A percentile compares a stretch with the other conserved stretches of the same genome.
These are phyloP conservation scores for Albugo laibachii DNA, from an alignment of 352 stramenopile species.

Conservation along the genomic window DNA sequence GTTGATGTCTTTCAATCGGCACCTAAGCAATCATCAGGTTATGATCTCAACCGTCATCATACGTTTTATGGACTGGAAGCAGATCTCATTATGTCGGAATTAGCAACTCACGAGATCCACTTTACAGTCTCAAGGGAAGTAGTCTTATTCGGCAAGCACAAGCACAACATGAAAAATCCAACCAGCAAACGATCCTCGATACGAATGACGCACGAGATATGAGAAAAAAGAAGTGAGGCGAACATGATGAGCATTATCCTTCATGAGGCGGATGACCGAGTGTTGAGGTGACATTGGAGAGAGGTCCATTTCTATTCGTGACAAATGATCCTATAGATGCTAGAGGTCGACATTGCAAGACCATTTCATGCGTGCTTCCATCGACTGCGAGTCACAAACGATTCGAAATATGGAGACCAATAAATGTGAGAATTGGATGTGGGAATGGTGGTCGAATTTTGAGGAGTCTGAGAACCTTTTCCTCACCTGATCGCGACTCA, in stretches of 20 bases:
- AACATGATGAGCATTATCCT: conserved; percentile 77
- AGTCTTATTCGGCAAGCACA: too few species aligned
- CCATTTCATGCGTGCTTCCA: conserved; percentile 55
- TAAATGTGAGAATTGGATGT: conserved; percentile 34
- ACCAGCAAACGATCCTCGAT: too few species aligned
- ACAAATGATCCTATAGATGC: conserved; percentile 72
- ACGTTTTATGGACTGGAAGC: conserved; percentile 98
- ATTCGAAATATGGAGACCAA: conserved; percentile 52
- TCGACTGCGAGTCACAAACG: conserved; percentile 24
- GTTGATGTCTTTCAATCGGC: conserved; percentile 95
- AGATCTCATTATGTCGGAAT: conserved; percentile 98
- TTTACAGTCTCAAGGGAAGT: conserved; percentile 98
- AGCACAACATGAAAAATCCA: too few species aligned
- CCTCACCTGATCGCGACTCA: conserved; percentile 23
- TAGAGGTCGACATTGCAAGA: conserved; percentile 68
- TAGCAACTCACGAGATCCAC: conserved; percentile 97
- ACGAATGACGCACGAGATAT: conserved; percentile 34
- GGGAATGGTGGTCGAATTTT: conserved; percentile 9
- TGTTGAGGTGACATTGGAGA: conserved; percentile 21
- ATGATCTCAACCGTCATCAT: conserved; percentile 95
- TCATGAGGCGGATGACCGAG: conserved; percentile 32
- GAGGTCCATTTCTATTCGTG: conserved; percentile 34
- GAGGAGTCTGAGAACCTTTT: conserved; percentile 28
- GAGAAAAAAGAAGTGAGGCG: conserved; percentile 48
- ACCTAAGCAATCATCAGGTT: conserved; percentile 86